Percentiles rank a stretch among this genome's conserved stretches.
Conservation (phyloP, 2,329 filamentous ascomycete species). For the Trichoderma gracile region DNA sequence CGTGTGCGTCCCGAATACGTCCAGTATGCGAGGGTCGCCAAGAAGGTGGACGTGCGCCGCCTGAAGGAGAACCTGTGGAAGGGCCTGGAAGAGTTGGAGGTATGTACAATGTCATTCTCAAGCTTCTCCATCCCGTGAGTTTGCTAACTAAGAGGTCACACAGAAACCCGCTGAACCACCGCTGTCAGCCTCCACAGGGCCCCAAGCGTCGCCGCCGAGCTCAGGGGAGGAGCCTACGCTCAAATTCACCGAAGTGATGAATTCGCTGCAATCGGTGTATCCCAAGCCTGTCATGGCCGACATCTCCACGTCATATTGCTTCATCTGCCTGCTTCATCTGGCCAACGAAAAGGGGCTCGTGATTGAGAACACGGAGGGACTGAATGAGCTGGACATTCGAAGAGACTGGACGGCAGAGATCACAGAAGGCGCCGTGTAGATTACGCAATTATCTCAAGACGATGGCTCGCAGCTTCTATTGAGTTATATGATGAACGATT, state of each 20-base stretch:
- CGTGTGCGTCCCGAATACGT: slow-evolving; percentile 67
- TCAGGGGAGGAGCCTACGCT: slow-evolving; percentile 54
- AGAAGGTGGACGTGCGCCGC: slow-evolving; percentile 69
- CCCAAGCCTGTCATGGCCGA: slow-evolving; percentile 83
- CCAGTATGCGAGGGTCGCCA: slow-evolving; percentile 68
- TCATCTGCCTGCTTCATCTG: slow-evolving; percentile 88
- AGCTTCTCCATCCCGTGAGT: not conserved
- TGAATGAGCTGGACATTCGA: slow-evolving; percentile 61
- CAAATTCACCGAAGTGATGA: slow-evolving; percentile 91
- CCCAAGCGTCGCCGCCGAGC: slow-evolving; percentile 34
- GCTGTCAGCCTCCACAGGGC: slow-evolving; percentile 34
- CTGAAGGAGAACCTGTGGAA: slow-evolving; percentile 72
- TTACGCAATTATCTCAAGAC: not conserved
- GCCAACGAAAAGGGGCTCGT: slow-evolving; percentile 90
- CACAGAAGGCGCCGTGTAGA: slow-evolving; percentile 44
- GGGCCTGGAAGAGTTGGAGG: slow-evolving; percentile 55
- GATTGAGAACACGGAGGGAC: slow-evolving; percentile 63
- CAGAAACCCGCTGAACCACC: slow-evolving; percentile 6
- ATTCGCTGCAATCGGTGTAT: slow-evolving; percentile 82
- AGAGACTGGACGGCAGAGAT: slow-evolving; percentile 64
- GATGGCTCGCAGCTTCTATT: not conserved
- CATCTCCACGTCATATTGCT: slow-evolving; percentile 90
- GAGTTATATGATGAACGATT: slow-evolving; percentile 1
- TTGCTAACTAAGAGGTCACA: slow-evolving; percentile 5
- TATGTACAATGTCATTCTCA: slow-evolving; percentile 39